Evolutionary conservation across 1,284 basidiomycete species (phyloP).

Genomic region (Cerrena zonata): DNA sequence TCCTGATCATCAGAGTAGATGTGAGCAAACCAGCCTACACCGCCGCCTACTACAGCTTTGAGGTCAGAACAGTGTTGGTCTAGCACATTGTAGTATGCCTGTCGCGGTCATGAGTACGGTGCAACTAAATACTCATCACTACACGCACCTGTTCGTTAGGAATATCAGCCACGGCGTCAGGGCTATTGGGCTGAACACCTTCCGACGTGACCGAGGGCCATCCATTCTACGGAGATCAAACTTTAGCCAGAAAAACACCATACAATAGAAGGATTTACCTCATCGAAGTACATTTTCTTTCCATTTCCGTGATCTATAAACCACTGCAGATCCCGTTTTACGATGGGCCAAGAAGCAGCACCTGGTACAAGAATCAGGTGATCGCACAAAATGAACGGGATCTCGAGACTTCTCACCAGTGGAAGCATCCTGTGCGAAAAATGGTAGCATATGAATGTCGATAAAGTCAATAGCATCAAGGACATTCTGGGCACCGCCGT

Average conservation of each 20-base stretch:
- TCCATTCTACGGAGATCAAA: conserved; percentile 47
- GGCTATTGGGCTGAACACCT: conserved; percentile 54
- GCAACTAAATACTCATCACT: background rate
- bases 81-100: conserved; percentile 60
- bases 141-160: conserved; percentile 48
- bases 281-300: conserved; percentile 69
- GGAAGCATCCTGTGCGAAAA: conserved; percentile 57
- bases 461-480: conserved; percentile 62
- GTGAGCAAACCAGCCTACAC: conserved; percentile 76
- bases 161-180: conserved; percentile 47
- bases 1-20: conserved; percentile 65
- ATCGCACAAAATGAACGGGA: background rate
- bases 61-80: conserved; percentile 57
- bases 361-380: conserved; percentile 27
- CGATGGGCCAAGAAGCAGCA: conserved; percentile 54
- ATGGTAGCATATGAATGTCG: conserved; percentile 70
- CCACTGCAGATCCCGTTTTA: conserved; percentile 54
- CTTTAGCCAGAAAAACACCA: background rate
- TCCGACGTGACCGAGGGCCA: conserved; percentile 61
- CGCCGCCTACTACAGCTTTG: conserved; percentile 52
- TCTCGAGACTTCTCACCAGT: conserved; percentile 36
- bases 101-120: conserved; percentile 1
- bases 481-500: conserved; percentile 52
- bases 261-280: conserved; percentile 34
- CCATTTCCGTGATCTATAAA: conserved; percentile 53